Percentiles rank a stretch among this genome's conserved stretches.
Evolutionary conservation across 2,329 filamentous ascomycete genomes (phyloP).

Genomic region (Cercospora berteroae): DNA sequence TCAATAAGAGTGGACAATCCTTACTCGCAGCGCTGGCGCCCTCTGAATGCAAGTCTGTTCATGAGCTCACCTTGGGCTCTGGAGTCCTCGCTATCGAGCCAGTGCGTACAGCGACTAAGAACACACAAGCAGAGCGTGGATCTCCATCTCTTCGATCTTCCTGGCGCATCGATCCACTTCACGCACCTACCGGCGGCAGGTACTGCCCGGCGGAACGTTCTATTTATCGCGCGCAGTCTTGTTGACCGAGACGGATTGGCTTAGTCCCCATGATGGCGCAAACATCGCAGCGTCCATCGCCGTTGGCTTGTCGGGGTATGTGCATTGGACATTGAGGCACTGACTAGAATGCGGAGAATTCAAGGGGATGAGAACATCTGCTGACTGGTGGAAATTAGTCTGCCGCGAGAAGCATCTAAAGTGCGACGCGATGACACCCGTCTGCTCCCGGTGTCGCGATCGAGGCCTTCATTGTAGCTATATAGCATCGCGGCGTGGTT

Average conservation of each 20-base stretch:
- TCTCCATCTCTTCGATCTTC: not conserved
- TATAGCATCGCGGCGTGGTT: slow-evolving; percentile 71
- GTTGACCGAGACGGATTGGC: not conserved
- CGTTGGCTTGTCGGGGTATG: slow-evolving; percentile 34
- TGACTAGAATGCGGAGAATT: not conserved
- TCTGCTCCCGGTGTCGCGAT: slow-evolving; percentile 55
- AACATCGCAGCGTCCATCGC: slow-evolving; percentile 14
- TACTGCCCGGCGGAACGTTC: not conserved
- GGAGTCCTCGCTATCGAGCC: not conserved
- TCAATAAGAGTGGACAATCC: not conserved
- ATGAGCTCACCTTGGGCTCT: not conserved
- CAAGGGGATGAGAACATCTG: not conserved
- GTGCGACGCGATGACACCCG: slow-evolving; percentile 66
- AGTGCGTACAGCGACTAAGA: not conserved
- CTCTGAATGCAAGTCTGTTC: not conserved
- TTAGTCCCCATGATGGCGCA: not conserved
- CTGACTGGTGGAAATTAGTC: slow-evolving; percentile 18
- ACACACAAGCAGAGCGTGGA: not conserved
- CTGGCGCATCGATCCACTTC: not conserved
- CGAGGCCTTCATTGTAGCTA: slow-evolving; percentile 61
- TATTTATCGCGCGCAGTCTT: not conserved
- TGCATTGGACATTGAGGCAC: not conserved
- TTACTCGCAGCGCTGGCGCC: not conserved
- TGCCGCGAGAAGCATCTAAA: slow-evolving; percentile 66
- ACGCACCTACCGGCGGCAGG: not conserved